Base-by-base conservation (phyloP, 1,139 yeast species). In the Arxiozyma bovina region DNA sequence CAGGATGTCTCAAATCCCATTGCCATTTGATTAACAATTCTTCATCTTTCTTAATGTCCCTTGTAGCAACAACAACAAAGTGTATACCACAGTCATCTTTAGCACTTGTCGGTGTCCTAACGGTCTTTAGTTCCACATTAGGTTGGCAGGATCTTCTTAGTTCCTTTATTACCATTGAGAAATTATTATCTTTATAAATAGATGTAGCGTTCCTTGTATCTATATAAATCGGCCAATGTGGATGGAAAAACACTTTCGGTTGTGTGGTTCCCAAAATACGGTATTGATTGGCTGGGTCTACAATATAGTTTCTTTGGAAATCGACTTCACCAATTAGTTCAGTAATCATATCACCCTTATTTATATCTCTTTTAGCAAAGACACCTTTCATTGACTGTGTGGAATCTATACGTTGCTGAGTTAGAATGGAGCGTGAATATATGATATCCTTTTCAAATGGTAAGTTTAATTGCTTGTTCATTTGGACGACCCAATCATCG, bases 1-100 rank as follows among this genome's bases (percentile, higher is more conserved):
- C 85, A 2, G 96, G 96, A 66, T 90, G 96, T n/a, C 72, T 61
- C 8, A 71, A 66, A 66, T 90, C 96, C 96, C 96, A 91, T 59
- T 84, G 87, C 98, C 98, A 91, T 2, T 82, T 80, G 25, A 89
- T 72, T 0, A 93, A 77, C 42, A 91, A 71, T 67, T 91, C 97
- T 34, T 80, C 77, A 48, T 83, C 88, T 20, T 73, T 63, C 52
- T 74, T 73, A 22, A 91, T 80, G 2, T 79, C 79, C 53, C 75
- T 78, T 1, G 78, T 69, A 0, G 96, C 81, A 48, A 76, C 76
- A 6, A 88, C 77, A 11, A 82, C 73, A 64, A 87, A 83, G 55
- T 57, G 57, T 3, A 60, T 54, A 27, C 43, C 46, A 21, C 47
- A 43, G n/a, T 53, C 54, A 20, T 46, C 42, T 2, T 53, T 45